Conservation (phyloP, 2,329 filamentous ascomycete species). For the Diaporthe vexans region DNA sequence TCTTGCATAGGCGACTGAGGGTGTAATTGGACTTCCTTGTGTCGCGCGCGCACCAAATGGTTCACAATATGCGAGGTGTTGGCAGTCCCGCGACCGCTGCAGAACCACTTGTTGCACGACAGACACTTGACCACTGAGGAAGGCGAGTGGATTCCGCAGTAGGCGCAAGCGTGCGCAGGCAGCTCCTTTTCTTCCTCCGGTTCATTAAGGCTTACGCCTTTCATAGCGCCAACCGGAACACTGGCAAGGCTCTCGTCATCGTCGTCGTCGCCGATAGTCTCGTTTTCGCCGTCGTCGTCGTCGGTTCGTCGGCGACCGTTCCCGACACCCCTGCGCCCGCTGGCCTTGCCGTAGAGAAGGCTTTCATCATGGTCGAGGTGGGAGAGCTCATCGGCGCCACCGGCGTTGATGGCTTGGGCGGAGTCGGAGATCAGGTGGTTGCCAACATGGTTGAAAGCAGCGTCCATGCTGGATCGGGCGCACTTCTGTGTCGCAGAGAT, state of each 20-base stretch:
- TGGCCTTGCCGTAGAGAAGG: slow-evolving; percentile 80
- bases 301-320: slow-evolving; percentile 71
- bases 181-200: slow-evolving; percentile 90
- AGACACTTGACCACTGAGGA: slow-evolving; percentile 97
- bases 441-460: slow-evolving; percentile 86
- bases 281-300: slow-evolving; percentile 91
- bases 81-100: slow-evolving; percentile 95
- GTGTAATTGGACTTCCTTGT: slow-evolving; percentile 98
- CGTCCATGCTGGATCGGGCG: slow-evolving; percentile 72
- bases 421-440: slow-evolving; percentile 90
- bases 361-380: slow-evolving; percentile 83
- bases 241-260: slow-evolving; percentile 79
- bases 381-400: slow-evolving; percentile 80
- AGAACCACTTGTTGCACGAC: slow-evolving; percentile 98
- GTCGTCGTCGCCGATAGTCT: slow-evolving; percentile 87
- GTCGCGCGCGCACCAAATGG: slow-evolving; percentile 94
- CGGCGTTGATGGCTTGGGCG: slow-evolving; percentile 88
- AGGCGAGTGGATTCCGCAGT: slow-evolving; percentile 97
- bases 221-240: slow-evolving; percentile 82
- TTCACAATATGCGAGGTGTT: slow-evolving; percentile 99
- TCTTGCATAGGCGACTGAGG: slow-evolving; percentile 93
- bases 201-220: slow-evolving; percentile 70
- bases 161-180: slow-evolving; percentile 96
- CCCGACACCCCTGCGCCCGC: slow-evolving; percentile 67
- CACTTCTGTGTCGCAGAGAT: slow-evolving; percentile 45